Conservation (phyloP, 768 basidiomycete species). For the Panellus pusillus region DNA sequence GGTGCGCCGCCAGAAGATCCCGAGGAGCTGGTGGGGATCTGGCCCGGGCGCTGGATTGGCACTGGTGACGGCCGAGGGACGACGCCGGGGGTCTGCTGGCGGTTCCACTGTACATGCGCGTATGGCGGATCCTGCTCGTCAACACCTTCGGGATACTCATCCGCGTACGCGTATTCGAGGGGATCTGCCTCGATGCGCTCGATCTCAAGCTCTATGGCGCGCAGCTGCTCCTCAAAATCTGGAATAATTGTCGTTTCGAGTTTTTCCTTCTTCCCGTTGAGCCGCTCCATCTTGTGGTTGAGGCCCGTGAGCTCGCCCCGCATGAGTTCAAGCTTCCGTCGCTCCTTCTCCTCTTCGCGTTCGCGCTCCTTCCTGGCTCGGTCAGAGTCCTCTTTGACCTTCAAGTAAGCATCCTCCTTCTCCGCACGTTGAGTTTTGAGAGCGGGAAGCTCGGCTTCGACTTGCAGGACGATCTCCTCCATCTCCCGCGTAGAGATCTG, state of each 20-base stretch:
- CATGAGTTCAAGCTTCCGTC: conserved; percentile 54
- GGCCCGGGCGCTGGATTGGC: conserved; percentile 17
- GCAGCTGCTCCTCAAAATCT: conserved; percentile 69
- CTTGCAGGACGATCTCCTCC: conserved; percentile 44
- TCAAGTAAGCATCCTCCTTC: conserved; percentile 43
- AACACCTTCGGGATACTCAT: conserved; percentile 26
- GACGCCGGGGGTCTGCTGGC: conserved; percentile 2
- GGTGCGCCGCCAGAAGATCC: not conserved
- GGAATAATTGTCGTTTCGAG: conserved; percentile 57
- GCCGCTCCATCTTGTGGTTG: conserved; percentile 64
- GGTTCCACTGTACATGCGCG: conserved; percentile 2
- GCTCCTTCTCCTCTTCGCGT: conserved; percentile 48
- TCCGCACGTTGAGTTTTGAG: conserved; percentile 37
- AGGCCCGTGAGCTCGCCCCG: conserved; percentile 57
- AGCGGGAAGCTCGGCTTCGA: conserved; percentile 45
- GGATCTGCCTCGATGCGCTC: conserved; percentile 38
- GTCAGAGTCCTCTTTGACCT: conserved; percentile 51
- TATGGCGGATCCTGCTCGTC: conserved; percentile 1
- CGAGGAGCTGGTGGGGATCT: not conserved
- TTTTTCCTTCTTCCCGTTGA: conserved; percentile 64
- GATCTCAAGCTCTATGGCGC: conserved; percentile 59
- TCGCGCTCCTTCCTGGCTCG: conserved; percentile 45
- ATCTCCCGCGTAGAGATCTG: conserved; percentile 53
- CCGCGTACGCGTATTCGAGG: conserved; percentile 21
- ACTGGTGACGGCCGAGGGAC: conserved; percentile 11